Base-by-base conservation (phyloP, 2,329 filamentous ascomycete species). In the Scytalidium sp. region DNA sequence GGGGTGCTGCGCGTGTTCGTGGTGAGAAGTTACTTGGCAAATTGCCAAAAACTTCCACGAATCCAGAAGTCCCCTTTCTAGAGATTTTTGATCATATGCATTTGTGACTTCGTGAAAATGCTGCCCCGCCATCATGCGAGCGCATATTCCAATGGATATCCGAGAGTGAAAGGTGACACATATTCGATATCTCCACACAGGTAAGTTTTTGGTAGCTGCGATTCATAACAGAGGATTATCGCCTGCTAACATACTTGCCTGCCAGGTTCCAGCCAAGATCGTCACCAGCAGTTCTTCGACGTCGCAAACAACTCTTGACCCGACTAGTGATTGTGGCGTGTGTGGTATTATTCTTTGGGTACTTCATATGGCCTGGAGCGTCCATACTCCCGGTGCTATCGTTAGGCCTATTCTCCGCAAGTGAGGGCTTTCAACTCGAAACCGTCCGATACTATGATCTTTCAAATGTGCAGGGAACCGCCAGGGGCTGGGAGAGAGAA, bases 371-470 rank as follows among this genome's bases (percentile, higher is more conserved):
- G 69, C 82, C 90, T 56, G 75, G 75, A 71, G 84, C 71, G 68
- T 82, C 72, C 58, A 75, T 74, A 61, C 84, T 72, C 59, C 90
- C 73, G 65, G 76, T 74, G 65, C 79, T 73, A 64, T 87, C 88
- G 1, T 75, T 95, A 44, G 88, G 87, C 23, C 77, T 93, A 29
- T 73, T 92, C 45, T 83, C 84, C 36, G 74, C 79, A 19, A 73
- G 75, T 46, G 83, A 86, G 46, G 85, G 88, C 58, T 81, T 90
- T 55, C 85, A 96, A 64, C 83, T 97, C 50, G 90, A 97, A 68
- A 97, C 93, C 1, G 89, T 99, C 53, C 89, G 93, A 67, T 97
- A 99, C 72, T 97, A 97, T 71, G 94, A 99, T 67, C 78, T 99
- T 55, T 87, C 87, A 58, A 90, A 94, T 66, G 90, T 96, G 5